phyloP scores from a whole-genome alignment of 208 protist species.

The Leishmania braziliensis region DNA sequence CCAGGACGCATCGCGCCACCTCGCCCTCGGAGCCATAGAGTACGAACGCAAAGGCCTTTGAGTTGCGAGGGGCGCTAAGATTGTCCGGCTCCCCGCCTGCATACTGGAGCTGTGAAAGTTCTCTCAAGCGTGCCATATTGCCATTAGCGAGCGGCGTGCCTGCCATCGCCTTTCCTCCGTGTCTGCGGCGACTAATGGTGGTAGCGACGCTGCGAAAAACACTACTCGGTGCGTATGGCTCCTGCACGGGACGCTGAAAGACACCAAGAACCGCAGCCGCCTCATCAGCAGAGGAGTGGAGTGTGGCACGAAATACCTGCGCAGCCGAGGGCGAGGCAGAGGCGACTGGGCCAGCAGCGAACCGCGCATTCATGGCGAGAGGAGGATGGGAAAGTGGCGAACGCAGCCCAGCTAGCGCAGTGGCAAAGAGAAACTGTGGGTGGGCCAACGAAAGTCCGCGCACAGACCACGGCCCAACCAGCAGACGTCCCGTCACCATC shows the following conservation, averaged over 20 bases:
- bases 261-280: slow-evolving; percentile 17
- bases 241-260: slow-evolving; percentile 27
- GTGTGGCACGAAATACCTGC: slow-evolving; percentile 7
- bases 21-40: slow-evolving; percentile 16
- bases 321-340: neutral
- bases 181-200: neutral
- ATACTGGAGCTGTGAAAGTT: neutral
- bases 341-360: neutral
- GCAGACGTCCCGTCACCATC: slow-evolving; percentile 5
- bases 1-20: slow-evolving; percentile 19
- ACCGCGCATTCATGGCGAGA: neutral
- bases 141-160: neutral
- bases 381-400: too few relatives aligned
- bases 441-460: slow-evolving; percentile 22
- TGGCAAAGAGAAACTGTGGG: slow-evolving; percentile 22
- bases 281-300: neutral
- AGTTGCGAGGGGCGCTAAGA: neutral
- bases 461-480: slow-evolving; percentile 28
- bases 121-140: neutral
- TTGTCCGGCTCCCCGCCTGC: neutral
- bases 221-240: slow-evolving; percentile 20
- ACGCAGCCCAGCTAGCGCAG: slow-evolving; percentile 3
- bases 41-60: slow-evolving; percentile 24
- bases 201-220: slow-evolving; percentile 12
- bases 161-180: neutral